Base-by-base conservation (phyloP, 805 yeast species). In the Metschnikowia similis region DNA sequence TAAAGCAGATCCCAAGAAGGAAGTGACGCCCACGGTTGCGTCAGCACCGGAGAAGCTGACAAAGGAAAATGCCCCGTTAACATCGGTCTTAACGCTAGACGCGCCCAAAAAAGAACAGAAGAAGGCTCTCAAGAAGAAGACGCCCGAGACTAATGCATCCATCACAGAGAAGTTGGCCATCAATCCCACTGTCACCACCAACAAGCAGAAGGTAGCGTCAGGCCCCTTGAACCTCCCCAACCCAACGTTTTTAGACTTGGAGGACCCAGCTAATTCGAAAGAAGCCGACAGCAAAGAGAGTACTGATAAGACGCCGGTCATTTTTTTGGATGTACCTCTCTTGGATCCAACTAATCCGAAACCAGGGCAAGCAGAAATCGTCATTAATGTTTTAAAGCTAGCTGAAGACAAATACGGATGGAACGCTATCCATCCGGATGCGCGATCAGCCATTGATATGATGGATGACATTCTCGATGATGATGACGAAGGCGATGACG, bases 331-430 rank as follows among this genome's bases (percentile, higher is more conserved):
- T 49, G 72, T 82, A 8, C 86, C 86, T 0, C 62, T 82, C 35
- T 58, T 66, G 2, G 73, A 74, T 42, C 72, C 76, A 3, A 64
- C 66, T n/a, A 69, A 72, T 32, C 83, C 83, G 3, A 61, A 67
- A 47, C 80, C 82, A 3, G 85, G 85, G 1, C 79, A 81, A 41
- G 71, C 84, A 0, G 86, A 83, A 57, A 82, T 82, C 0, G 82
- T 86, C 3, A 76, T 87, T 55, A 88, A 89, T 56, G 87, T 89
- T 30, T 66, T 85, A 63, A 80, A 82, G 56, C 67, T 86, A 48
- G 87, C 92, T 5, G 96, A 89, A 61, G 89, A 86, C 45, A 87
- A 87, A 66, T 89, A 89, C 65, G 96, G 96, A 3, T 88, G 85
- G 80, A 81, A 81, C 32, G 77, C 72, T 1, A 71, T 86, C 48